Conservation (phyloP, 768 basidiomycete genomes). For the Dentipellis sp. region DNA sequence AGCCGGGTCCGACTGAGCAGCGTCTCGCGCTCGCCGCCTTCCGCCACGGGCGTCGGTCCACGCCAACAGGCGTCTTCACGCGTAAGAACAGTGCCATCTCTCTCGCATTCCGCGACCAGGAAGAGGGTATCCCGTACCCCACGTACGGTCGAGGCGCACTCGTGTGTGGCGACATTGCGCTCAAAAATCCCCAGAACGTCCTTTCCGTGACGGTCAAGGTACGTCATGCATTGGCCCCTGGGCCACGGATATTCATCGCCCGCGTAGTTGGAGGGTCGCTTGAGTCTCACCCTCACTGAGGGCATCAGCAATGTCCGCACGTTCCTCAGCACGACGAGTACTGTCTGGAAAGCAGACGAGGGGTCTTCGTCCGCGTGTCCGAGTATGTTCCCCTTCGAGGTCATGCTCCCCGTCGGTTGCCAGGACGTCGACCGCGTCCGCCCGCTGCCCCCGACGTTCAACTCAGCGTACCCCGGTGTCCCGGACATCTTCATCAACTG, state of each 20-base stretch:
- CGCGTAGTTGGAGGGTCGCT: neutral
- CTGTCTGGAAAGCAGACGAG: slow-evolving; percentile 12
- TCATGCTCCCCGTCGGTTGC: slow-evolving; percentile 10
- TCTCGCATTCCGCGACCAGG: slow-evolving; percentile 38
- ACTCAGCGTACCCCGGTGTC: slow-evolving; percentile 27
- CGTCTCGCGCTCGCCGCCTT: slow-evolving; percentile 47
- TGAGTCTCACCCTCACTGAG: slow-evolving; percentile 1
- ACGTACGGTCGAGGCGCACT: slow-evolving; percentile 33
- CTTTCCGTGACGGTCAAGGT: slow-evolving; percentile 39
- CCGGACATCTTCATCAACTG: slow-evolving; percentile 25
- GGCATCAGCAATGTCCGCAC: neutral
- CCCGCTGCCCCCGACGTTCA: slow-evolving; percentile 37
- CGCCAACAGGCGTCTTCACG: slow-evolving; percentile 32
- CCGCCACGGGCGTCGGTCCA: slow-evolving; percentile 14
- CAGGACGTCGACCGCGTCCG: slow-evolving; percentile 1
- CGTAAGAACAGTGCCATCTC: slow-evolving; percentile 30
- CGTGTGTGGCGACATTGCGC: slow-evolving; percentile 33
- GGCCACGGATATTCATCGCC: neutral
- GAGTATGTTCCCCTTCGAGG: slow-evolving; percentile 30
- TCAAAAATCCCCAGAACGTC: slow-evolving; percentile 32
- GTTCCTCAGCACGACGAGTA: slow-evolving; percentile 8
- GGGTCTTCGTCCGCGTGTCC: slow-evolving; percentile 20
- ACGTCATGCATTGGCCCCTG: slow-evolving; percentile 1
- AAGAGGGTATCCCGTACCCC: slow-evolving; percentile 28
- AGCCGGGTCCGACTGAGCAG: slow-evolving; percentile 42